Conservation (phyloP, 768 basidiomycete species). For the Mycena venus region DNA sequence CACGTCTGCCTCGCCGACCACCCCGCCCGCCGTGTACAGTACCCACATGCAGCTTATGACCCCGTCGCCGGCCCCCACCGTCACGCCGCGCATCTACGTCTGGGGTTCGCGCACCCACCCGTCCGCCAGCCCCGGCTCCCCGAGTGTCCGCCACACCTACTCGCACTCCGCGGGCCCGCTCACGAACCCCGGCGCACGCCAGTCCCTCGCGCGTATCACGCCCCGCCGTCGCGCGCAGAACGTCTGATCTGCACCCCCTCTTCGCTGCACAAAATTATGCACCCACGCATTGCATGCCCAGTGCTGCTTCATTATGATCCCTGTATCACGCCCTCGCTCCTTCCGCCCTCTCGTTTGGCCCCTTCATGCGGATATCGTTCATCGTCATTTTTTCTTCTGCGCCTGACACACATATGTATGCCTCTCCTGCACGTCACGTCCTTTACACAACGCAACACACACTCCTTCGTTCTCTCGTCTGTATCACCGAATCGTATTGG, state of each 20-base stretch:
- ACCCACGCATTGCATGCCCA: not conserved
- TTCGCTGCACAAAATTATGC: not conserved
- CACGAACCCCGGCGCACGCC: constrained; percentile 69
- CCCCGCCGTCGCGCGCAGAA: constrained; percentile 61
- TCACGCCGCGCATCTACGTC: constrained; percentile 69
- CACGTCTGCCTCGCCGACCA: constrained; percentile 33
- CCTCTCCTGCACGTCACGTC: constrained; percentile 16
- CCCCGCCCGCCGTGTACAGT: constrained; percentile 41
- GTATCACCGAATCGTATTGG: constrained; percentile 25
- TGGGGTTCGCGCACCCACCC: constrained; percentile 52
- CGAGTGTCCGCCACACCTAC: constrained; percentile 44
- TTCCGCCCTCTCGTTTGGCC: not conserved
- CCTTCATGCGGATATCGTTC: not conserved
- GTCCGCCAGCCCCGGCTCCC: constrained; percentile 49
- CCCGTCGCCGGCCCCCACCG: constrained; percentile 69
- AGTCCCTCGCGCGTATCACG: constrained; percentile 69
- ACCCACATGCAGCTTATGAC: constrained; percentile 44
- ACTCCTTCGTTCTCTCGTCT: constrained; percentile 24
- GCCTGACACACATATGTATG: constrained; percentile 6
- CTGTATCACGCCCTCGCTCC: not conserved
- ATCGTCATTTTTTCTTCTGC: not conserved
- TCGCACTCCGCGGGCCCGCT: constrained; percentile 59
- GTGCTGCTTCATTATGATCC: not conserved
- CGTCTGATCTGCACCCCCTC: constrained; percentile 32
- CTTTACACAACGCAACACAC: constrained; percentile 11